Evolutionary conservation across 371 early-diverging fungal genomes (phyloP).

Genomic region (Mortierella sp.): DNA sequence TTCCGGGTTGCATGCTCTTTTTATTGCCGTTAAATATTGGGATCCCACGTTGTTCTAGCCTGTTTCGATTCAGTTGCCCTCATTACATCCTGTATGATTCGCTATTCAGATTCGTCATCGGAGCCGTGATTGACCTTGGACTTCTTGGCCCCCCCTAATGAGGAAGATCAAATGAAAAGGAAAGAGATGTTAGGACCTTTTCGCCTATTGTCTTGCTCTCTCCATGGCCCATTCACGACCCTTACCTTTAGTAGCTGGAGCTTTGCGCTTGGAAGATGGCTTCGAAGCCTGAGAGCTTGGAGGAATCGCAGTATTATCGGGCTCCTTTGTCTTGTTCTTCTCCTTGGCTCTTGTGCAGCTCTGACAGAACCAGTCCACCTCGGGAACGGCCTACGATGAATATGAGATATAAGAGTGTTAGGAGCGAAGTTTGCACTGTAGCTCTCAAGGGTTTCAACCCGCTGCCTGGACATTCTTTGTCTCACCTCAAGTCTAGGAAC

Average conservation of each 20-base stretch:
- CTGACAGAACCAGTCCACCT: constrained; percentile 54
- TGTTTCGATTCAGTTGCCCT: background rate
- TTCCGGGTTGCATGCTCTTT: too few relatives aligned
- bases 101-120: constrained; percentile 37
- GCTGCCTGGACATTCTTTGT: background rate
- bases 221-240: too few relatives aligned
- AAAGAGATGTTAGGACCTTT: background rate
- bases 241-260: constrained; percentile 31
- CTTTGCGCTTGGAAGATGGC: constrained; percentile 40
- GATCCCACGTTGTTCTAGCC: background rate
- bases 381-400: constrained; percentile 31
- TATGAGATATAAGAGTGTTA: too few relatives aligned
- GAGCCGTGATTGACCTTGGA: constrained; percentile 27
- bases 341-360: constrained; percentile 38
- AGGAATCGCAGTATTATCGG: constrained; percentile 1
- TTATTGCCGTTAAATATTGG: background rate
- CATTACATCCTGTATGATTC: background rate
- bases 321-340: constrained; percentile 31
- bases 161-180: background rate
- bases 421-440: too few relatives aligned
- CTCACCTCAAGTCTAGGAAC: constrained; percentile 57
- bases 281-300: constrained; percentile 10
- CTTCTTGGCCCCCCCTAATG: constrained; percentile 33
- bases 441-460: too few relatives aligned
- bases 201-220: background rate